Conservation (phyloP, 176 grass and related monocot genomes). For the Calamus simplicifolius region DNA sequence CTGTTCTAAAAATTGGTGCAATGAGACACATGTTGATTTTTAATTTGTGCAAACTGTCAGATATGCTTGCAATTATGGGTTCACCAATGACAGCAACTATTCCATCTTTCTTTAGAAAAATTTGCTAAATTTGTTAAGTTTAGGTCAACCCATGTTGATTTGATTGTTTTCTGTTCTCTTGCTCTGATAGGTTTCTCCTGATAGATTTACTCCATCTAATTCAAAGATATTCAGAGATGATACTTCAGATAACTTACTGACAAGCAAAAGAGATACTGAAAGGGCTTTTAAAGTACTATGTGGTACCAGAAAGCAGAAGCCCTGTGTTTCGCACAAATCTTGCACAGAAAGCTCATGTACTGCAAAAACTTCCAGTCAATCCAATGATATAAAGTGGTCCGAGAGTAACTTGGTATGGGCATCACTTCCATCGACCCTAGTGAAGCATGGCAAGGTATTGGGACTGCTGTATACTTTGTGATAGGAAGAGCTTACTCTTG, state of each 20-base stretch:
- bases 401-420: slow-evolving; percentile 45
- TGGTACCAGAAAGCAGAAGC: slow-evolving; percentile 30
- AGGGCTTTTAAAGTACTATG: slow-evolving; percentile 53
- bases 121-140: no score
- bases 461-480: not conserved
- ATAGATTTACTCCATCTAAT: slow-evolving; percentile 22
- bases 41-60: no score
- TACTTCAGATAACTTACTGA: slow-evolving; percentile 20
- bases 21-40: no score
- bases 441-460: slow-evolving; percentile 61
- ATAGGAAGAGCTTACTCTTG: no score
- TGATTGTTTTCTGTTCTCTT: not conserved
- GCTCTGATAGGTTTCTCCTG: slow-evolving; percentile 43
- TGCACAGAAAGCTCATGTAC: slow-evolving; percentile 29
- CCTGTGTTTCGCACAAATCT: slow-evolving; percentile 19
- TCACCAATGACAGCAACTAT: no score
- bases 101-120: no score
- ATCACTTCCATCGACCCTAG: slow-evolving; percentile 49
- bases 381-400: slow-evolving; percentile 39
- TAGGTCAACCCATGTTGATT: no score
- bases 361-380: slow-evolving; percentile 10
- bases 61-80: no score
- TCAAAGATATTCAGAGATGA: slow-evolving; percentile 1
- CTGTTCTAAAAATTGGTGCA: no score
- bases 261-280: slow-evolving; percentile 48